Percentiles rank a stretch among this genome's conserved stretches.
Evolutionary conservation across 2,329 filamentous ascomycete species (phyloP).

Genomic region (Phoma sp.): DNA sequence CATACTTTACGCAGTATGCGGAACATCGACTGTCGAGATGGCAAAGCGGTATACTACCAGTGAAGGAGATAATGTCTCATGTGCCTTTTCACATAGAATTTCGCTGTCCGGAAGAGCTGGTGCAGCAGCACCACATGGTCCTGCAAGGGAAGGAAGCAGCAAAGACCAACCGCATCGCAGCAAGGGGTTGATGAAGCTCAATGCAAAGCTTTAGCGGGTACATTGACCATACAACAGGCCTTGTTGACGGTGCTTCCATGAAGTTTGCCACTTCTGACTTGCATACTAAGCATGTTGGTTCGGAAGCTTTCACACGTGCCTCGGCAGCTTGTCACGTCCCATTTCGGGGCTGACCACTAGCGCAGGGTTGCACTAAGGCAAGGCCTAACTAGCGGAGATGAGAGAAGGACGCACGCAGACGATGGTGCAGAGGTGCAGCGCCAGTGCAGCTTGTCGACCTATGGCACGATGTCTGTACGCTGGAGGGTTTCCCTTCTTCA

Average conservation of each 20-base stretch:
- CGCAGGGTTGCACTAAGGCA: constrained; percentile 10
- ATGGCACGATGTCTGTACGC: neutral
- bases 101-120: constrained; percentile 35
- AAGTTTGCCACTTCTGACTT: neutral
- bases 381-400: constrained; percentile 1
- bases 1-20: constrained; percentile 35
- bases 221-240: neutral
- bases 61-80: constrained; percentile 27
- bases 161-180: neutral
- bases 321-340: constrained; percentile 8
- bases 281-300: neutral
- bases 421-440: neutral
- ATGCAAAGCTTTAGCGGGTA: neutral
- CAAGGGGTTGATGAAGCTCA: neutral
- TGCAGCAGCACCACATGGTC: constrained; percentile 22
- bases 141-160: constrained; percentile 7
- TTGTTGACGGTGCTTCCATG: neutral
- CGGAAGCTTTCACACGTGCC: constrained; percentile 2
- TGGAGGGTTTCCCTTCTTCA: constrained; percentile 3
- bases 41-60: constrained; percentile 16
- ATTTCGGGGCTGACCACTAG: constrained; percentile 1
- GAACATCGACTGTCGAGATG: constrained; percentile 20
- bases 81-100: constrained; percentile 42
- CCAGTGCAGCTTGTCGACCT: neutral
- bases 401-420: constrained; percentile 1